Percentiles rank a stretch among this genome's conserved stretches.
These are phyloP conservation scores for Pseudogymnoascus sp. DNA, from an alignment of 2,329 filamentous ascomycete species.

Conservation along the genomic window DNA sequence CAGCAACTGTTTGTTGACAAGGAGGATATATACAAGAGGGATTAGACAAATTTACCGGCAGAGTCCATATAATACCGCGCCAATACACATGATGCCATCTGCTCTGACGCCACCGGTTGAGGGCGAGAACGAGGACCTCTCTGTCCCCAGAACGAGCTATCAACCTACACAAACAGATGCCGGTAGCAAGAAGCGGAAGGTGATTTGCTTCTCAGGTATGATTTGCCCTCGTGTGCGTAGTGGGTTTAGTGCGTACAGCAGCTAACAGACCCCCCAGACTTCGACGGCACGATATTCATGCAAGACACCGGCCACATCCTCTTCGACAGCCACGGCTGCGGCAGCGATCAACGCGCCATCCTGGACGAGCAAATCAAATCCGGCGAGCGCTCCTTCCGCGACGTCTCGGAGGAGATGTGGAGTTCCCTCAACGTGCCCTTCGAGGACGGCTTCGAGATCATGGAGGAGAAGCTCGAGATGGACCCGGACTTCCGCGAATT, in stretches of 20 bases:
- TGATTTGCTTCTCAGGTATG: constrained; percentile 49
- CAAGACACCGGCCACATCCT: constrained; percentile 62
- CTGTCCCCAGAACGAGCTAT: constrained; percentile 22
- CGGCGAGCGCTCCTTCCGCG: constrained; percentile 57
- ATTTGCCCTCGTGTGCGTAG: neutral
- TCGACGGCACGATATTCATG: constrained; percentile 65
- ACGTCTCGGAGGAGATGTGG: constrained; percentile 67
- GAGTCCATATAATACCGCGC: constrained; percentile 1
- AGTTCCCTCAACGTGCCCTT: constrained; percentile 57
- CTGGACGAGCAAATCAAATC: constrained; percentile 56
- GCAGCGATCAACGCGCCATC: constrained; percentile 42
- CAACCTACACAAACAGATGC: constrained; percentile 21
- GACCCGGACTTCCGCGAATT: constrained; percentile 56
- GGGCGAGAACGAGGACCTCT: constrained; percentile 24
- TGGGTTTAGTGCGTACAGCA: constrained; percentile 1
- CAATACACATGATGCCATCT: constrained; percentile 30
- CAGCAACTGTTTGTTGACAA: neutral
- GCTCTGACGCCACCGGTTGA: constrained; percentile 29
- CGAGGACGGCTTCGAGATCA: constrained; percentile 57
- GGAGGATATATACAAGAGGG: neutral
- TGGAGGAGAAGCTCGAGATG: constrained; percentile 52
- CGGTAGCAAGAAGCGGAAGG: constrained; percentile 42
- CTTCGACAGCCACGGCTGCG: constrained; percentile 57
- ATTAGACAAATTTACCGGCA: neutral
- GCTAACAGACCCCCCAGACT: constrained; percentile 38